Evolutionary conservation across 257 asterid species (phyloP), one percentile per base, ranked within the genome.

Genomic region (Solanum chmielewskii): DNA sequence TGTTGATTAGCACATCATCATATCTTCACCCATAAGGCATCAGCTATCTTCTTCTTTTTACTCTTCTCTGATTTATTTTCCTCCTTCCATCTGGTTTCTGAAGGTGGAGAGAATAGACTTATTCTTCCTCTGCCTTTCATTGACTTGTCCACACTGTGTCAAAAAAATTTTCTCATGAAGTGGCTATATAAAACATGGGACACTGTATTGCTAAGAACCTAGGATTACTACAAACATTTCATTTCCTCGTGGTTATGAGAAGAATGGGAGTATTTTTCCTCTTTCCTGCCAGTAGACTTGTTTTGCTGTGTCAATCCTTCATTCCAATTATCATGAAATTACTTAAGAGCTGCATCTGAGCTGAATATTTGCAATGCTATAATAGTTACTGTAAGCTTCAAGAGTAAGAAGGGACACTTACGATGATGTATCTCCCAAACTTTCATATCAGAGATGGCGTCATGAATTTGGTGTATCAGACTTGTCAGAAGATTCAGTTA

Each of bases 401-500:
- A 59, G 41, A 18, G 27, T 80, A 27, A 47, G 84, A 10, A 80
- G 42, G 18, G 42, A 15, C 16, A 80, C 41, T 47, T 9, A 45
- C 3, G 2, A 45, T 78, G 27, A 49, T 81, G 31, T 31, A 81
- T 90, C 44, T 78, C 88, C 47, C 87, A 84, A 64, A 39, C 81
- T 71, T 85, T 42, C 42, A 39, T 39, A 39, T 39, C 93, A 96
- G 98, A 92, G 86, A 90, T 95, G 98, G 98, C 96, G 93, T 35
- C 88, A 85, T 66, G 96, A 95, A 71, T 96, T 96, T 84, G 95
- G 94, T 68, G 98, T 95, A 70, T 93, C 98, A 39, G 89, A 92
- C 88, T 91, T 96, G 91, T 88, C 98, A 3, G 98, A 96, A 90
- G 95, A 91, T 71, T 93, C 98, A 2, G 92, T 96, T 41, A 91